Conservation (phyloP, 768 basidiomycete genomes). For the Tremella mesenterica region DNA sequence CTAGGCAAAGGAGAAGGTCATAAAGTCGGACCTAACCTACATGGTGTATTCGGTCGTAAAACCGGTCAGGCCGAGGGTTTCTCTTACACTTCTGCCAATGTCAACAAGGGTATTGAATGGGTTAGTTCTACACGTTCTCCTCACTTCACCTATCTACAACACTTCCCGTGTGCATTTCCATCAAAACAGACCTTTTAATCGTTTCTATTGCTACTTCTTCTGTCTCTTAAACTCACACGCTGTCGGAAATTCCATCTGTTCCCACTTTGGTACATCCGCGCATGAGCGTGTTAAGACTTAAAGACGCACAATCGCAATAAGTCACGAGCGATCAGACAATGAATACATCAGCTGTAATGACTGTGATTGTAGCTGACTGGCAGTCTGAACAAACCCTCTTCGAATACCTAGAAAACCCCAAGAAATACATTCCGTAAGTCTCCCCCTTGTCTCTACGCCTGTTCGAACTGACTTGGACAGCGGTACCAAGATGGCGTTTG, state of each 20-base stretch:
- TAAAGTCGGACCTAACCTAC: constrained; percentile 82
- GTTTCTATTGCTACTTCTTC: background rate
- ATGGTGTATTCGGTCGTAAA: constrained; percentile 61
- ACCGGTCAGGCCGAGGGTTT: constrained; percentile 77
- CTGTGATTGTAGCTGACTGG: constrained; percentile 1
- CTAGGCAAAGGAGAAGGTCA: constrained; percentile 48
- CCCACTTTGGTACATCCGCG: too few relatives aligned
- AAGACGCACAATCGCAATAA: too few relatives aligned
- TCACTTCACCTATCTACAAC: too few relatives aligned
- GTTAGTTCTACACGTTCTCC: constrained; percentile 10
- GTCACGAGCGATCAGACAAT: too few relatives aligned
- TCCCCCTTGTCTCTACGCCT: too few relatives aligned
- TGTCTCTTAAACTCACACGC: too few relatives aligned
- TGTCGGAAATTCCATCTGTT: too few relatives aligned
- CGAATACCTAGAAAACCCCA: constrained; percentile 77
- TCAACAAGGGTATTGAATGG: constrained; percentile 89
- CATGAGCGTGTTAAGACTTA: too few relatives aligned
- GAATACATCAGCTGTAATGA: too few relatives aligned
- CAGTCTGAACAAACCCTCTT: constrained; percentile 71
- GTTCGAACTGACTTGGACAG: too few relatives aligned
- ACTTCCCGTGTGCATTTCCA: too few relatives aligned
- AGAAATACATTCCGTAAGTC: constrained; percentile 45
- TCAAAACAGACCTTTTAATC: background rate
- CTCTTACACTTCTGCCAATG: constrained; percentile 88
- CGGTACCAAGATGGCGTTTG: constrained; percentile 58